Base-by-base conservation (phyloP, 352 stramenopile species). In the Phytopythium chamaehyphon region DNA sequence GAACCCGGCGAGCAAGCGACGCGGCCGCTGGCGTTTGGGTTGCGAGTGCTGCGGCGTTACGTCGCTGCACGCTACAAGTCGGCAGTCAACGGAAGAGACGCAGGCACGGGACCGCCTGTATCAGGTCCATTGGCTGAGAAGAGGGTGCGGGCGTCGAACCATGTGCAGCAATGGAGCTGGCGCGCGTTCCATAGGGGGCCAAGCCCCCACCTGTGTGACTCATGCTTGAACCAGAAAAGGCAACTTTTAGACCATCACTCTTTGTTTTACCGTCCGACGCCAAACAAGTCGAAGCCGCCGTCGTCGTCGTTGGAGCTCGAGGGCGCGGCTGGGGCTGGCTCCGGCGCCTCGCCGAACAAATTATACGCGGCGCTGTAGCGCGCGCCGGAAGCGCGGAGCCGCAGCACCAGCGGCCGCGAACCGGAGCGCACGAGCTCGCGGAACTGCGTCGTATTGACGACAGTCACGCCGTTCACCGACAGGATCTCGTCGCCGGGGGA, bases 391-490 rank as follows among this genome's bases (percentile, higher is more conserved):
- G 71, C 60, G 14, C 74, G 66, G 26, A 94, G 88, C 15, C 82
- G 84, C 45, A 94, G 54, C 19, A 90, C 79, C 19, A 91, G 52
- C 3, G 84, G 84, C 2, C 84, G 76, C 15, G 75, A 62, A 10
- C 64, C 71, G 18, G 61, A 63, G 26, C 61, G 71, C 36, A 94
- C 83, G 37, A 92, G 69, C 18, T 77, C 65, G 26, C 78, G 81
- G 44, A 94, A 94, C 55, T 90, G 81, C 14, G 65, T 73, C 35
- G 83, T 91, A 50, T 69, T 88, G 37, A 55, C 67, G 35, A 94
- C 70, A 7, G 46, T 66, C 43, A 85, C 55, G 14, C 84, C 84
- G 39, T 82, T 87, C 40, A 93, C 84, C 10, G 77, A 69, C 7
- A 93, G 54, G 53, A 94, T 88, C 33, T 57, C 66, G 59, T 94